A percentile compares a stretch with the other conserved stretches of the same genome.
phyloP scores from a whole-genome alignment of 2,329 filamentous ascomycete species.

The Ophioceras dolichostomum region DNA sequence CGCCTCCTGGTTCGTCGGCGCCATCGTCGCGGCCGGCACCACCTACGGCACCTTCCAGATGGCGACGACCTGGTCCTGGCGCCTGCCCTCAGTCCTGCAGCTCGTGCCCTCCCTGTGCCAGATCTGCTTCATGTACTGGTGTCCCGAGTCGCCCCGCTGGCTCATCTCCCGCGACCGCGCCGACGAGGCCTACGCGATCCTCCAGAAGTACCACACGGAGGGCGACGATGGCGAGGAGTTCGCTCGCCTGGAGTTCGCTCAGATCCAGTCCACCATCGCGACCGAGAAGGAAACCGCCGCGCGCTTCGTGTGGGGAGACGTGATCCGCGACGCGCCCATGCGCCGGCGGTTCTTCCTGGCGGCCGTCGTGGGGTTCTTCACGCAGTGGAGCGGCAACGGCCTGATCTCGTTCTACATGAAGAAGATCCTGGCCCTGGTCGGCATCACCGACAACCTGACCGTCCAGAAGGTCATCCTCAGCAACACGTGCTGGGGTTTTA shows the following conservation, averaged over 20 bases:
- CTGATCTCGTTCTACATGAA: constrained; percentile 26
- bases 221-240: constrained; percentile 38
- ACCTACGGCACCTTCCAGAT: constrained; percentile 10
- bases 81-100: constrained; percentile 8
- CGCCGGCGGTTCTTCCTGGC: constrained; percentile 21
- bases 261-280: constrained; percentile 39
- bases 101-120: constrained; percentile 4
- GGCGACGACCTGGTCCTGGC: constrained; percentile 8
- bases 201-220: constrained; percentile 45
- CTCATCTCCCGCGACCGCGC: constrained; percentile 34
- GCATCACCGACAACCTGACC: constrained; percentile 21
- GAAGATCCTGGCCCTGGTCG: constrained; percentile 24
- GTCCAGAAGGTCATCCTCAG: constrained; percentile 24
- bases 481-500: constrained; percentile 23
- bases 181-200: constrained; percentile 40
- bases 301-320: constrained; percentile 26
- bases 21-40: constrained; percentile 32
- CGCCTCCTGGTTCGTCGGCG: constrained; percentile 16
- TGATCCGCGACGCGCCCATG: constrained; percentile 19
- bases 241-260: constrained; percentile 41
- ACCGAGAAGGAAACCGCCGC: constrained; percentile 31
- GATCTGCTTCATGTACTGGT: constrained; percentile 1
- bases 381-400: constrained; percentile 26
- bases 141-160: constrained; percentile 37
- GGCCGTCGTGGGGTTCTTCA: constrained; percentile 23